phyloP scores from a whole-genome alignment of 345 rosid genomes.

The Moricandia moricandioides region DNA sequence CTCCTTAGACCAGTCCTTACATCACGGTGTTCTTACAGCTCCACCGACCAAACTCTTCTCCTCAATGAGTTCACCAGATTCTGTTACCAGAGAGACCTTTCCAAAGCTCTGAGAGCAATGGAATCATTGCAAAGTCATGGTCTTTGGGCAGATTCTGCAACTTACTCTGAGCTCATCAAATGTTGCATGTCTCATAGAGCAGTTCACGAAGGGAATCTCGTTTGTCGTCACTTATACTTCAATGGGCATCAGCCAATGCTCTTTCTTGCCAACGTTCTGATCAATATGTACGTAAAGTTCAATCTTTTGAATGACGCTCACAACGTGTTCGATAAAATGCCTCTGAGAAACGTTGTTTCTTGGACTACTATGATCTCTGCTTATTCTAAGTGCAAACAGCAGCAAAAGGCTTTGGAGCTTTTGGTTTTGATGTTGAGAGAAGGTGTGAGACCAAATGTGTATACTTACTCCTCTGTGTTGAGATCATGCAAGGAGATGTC shows the following conservation, averaged over 20 bases:
- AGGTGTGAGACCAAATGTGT: conserved; percentile 61
- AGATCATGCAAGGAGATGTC: conserved; percentile 46
- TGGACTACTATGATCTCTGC: conserved; percentile 82
- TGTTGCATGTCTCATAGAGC: conserved; percentile 52
- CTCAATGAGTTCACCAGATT: conserved; percentile 48
- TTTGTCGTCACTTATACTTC: conserved; percentile 52
- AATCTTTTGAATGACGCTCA: conserved; percentile 43
- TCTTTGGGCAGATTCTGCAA: conserved; percentile 50
- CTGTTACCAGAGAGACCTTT: conserved; percentile 56
- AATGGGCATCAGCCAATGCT: conserved; percentile 45
- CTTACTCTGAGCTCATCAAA: conserved; percentile 58
- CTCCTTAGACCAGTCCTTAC: not conserved
- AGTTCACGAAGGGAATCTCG: conserved; percentile 45
- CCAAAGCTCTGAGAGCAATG: conserved; percentile 57
- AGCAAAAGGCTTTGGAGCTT: conserved; percentile 35
- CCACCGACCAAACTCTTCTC: conserved; percentile 18
- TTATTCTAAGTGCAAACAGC: conserved; percentile 38
- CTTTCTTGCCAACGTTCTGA: conserved; percentile 46
- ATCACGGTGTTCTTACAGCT: conserved; percentile 13
- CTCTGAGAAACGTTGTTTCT: conserved; percentile 44
- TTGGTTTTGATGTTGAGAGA: conserved; percentile 53
- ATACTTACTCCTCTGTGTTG: conserved; percentile 61
- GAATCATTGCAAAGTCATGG: conserved; percentile 44
- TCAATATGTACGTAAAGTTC: conserved; percentile 59
- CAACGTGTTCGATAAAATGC: conserved; percentile 40